Conservation (phyloP, 2,329 filamentous ascomycete species). For the Fusarium nodosum region DNA sequence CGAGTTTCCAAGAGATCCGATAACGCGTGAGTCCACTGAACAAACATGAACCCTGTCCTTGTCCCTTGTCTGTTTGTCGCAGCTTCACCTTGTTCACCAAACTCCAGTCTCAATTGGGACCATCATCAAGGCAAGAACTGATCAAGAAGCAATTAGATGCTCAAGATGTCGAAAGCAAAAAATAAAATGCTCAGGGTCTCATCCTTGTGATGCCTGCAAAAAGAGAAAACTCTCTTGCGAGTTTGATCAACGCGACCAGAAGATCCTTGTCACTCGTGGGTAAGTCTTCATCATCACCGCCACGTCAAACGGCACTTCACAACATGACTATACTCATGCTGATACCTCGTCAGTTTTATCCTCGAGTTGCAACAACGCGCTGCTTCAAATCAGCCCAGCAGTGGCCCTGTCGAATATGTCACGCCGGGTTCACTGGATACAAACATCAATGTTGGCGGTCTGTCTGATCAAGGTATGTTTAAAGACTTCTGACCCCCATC, state of each 20-base stretch:
- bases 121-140: background rate
- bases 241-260: constrained; percentile 61
- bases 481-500: rapidly evolving
- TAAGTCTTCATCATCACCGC: constrained; percentile 34
- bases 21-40: constrained; percentile 42
- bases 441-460: constrained; percentile 35
- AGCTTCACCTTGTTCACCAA: constrained; percentile 7
- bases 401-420: constrained; percentile 37
- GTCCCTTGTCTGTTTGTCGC: background rate
- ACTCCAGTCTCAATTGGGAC: background rate
- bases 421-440: constrained; percentile 45
- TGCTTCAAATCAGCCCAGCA: constrained; percentile 27
- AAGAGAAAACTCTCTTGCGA: constrained; percentile 53
- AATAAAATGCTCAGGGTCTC: constrained; percentile 53
- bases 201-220: constrained; percentile 53
- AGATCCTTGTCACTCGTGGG: constrained; percentile 63
- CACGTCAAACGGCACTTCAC: constrained; percentile 7
- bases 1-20: constrained; percentile 48
- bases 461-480: constrained; percentile 37
- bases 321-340: constrained; percentile 7
- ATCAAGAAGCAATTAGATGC: constrained; percentile 34
- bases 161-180: constrained; percentile 53
- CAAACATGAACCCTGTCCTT: background rate
- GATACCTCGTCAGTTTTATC: constrained; percentile 49
- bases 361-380: constrained; percentile 54